Percentiles rank a stretch among this genome's conserved stretches.
Evolutionary conservation across 306 rosid genomes (phyloP).

Genomic region (Acacia confusa): DNA sequence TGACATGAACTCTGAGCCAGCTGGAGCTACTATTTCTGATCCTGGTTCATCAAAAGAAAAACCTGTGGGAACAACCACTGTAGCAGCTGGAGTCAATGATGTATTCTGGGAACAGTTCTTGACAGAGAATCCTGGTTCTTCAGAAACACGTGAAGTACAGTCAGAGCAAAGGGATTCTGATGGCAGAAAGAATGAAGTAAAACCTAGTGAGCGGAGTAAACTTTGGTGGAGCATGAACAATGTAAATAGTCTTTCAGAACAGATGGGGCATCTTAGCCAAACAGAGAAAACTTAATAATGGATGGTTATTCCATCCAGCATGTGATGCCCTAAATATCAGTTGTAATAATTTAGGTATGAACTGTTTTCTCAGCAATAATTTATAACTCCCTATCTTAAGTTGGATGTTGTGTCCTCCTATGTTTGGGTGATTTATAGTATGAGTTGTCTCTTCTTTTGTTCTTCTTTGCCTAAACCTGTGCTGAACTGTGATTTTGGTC

Average conservation of each 20-base stretch:
- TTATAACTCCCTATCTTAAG: constrained; percentile 11
- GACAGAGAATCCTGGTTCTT: constrained; percentile 80
- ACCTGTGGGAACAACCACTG: constrained; percentile 31
- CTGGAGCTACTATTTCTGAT: constrained; percentile 37
- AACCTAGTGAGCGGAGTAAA: constrained; percentile 35
- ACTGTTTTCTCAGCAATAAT: constrained; percentile 15
- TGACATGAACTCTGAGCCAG: constrained; percentile 66
- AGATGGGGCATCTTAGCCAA: constrained; percentile 69
- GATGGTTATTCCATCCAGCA: constrained; percentile 35
- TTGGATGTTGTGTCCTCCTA: constrained; percentile 6
- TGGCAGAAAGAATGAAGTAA: constrained; percentile 44
- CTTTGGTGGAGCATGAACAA: constrained; percentile 68
- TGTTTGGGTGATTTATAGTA: constrained; percentile 1
- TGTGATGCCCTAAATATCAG: constrained; percentile 44
- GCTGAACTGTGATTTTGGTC: background rate
- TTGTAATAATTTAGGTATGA: constrained; percentile 52
- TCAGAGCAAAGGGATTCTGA: constrained; percentile 61
- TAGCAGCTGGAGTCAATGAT: constrained; percentile 59
- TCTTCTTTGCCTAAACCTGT: background rate
- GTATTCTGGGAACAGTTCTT: constrained; percentile 83
- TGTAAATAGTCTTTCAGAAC: constrained; percentile 68
- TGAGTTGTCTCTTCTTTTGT: constrained; percentile 8
- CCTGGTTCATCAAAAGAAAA: constrained; percentile 43
- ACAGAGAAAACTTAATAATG: constrained; percentile 46
- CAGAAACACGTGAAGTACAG: constrained; percentile 56